Evolutionary conservation across 1,284 basidiomycete species (phyloP), one percentile per base, ranked within the genome.

Genomic region (Ganoderma multipileum): DNA sequence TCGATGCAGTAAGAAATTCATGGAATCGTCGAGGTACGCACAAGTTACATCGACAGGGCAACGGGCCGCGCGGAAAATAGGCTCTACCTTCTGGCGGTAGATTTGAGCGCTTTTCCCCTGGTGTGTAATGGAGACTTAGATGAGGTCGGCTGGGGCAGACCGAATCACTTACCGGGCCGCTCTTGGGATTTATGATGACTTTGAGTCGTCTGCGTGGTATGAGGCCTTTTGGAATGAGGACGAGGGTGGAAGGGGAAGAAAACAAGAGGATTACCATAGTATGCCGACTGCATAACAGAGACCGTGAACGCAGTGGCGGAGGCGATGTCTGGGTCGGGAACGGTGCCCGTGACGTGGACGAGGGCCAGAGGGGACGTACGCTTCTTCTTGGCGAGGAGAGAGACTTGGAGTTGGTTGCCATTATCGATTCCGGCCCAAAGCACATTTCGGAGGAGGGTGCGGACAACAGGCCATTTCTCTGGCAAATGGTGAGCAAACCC

Each of bases 111-210:
- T 92, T 77, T 93, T 94, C 59, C 94, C 94, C 87, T 97, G 83
- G 16, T 18, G 11, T 30, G 26, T 36, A 57, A 55, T 26, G 6
- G 11, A 28, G 30, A 63, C 4, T 33, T 33, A 28, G 33, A 12
- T 20, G 44, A 42, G 47, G 44, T 38, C 52, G 23, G 33, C 39
- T 68, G 26, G 63, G 47, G 28, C 33, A 20, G n/a, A 18, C 20
- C 23, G 23, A 1, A 26, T 42, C 14, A 33, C 81, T 42, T 74
- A 93, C 92, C 38, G 84, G 83, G 2, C 97, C 97, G 68, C 96
- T 93, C 64, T 88, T 82, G 1, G 97, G 97, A 78, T 99, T 99
- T 71, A 98, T 85, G n/a, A 98, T 80, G 1, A 98, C 84, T 69
- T 90, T 86, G 28, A 96, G 80, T 28, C 80, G 77, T 66, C 87